Evolutionary conservation across 257 asterid genomes (phyloP), one percentile per base, ranked within the genome.

Genomic region (Schizonepeta tenuifolia): DNA sequence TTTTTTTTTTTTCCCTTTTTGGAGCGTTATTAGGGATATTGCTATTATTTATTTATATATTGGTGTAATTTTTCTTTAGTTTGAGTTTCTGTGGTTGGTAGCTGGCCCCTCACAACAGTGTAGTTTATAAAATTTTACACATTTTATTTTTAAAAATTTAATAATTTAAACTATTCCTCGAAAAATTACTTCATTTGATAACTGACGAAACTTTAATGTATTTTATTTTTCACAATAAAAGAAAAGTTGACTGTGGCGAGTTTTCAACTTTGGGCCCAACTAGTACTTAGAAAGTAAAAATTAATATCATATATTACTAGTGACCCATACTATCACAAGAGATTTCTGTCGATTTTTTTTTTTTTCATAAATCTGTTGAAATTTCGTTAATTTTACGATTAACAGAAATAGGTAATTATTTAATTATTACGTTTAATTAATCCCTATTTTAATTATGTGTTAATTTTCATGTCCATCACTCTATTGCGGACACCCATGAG

Each of bases 401-500:
- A 21, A 20, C 54, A 21, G 3, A 44, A 2, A 21, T 22, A 13
- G 1, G 4, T 44, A 4, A 9, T 14, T 43, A 9, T 20, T 44
- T 44, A 4, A 9, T 14, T 43, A 9, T 20, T 44, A 46, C 31
- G 2, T 24, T 31, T 67, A 41, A 40, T 58, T 17, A 26, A 40
- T n/a, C 26, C 13, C 10, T 26, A 24, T 22, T 36, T 50, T 24
- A 20, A 20, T 49, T 28, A 41, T 41, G 54, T 9, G 11, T 15
- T 58, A 43, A 51, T 47, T 35, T 15, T 31, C 36, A 70, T 4
- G 33, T 4, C 15, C 28, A 46, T 59, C 35, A 44, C 40, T 60
- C 14, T 61, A 35, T 33, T n/a, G 41, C 40, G 60, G 20, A 67
- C 78, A 51, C 71, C 49, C 51, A 8, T 22, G 62, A 21, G 63